These are phyloP conservation scores for Fusarium bulbicola DNA, from an alignment of 2,329 filamentous ascomycete genomes.

Conservation along the genomic window DNA sequence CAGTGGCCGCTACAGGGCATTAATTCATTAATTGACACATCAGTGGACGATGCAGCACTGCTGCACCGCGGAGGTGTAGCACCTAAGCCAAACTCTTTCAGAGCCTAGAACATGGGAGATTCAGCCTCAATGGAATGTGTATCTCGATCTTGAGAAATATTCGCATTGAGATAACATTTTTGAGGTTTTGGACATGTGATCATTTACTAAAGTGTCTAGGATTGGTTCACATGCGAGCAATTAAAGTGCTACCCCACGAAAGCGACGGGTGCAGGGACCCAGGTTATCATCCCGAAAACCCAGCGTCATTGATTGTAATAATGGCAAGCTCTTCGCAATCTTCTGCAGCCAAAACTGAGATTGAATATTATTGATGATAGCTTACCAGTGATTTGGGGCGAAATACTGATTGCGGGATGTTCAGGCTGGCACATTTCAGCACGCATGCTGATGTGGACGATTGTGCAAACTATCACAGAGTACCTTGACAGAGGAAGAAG, in stretches of 20 bases:
- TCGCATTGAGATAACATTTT: neutral
- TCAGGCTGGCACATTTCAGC: no score
- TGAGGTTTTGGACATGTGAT: neutral
- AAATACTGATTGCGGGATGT: no score
- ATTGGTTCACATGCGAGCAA: neutral
- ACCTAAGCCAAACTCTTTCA: neutral
- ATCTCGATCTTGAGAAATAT: neutral
- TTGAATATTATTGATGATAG: neutral
- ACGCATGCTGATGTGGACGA: no score
- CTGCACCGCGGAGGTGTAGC: conserved; percentile 10
- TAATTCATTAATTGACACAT: conserved; percentile 30
- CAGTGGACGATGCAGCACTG: neutral
- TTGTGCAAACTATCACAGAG: no score
- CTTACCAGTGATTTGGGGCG: neutral
- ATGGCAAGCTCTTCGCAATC: neutral
- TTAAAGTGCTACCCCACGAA: neutral
- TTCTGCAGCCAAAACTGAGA: neutral
- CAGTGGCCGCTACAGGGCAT: neutral
- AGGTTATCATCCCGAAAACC: neutral
- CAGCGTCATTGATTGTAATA: neutral
- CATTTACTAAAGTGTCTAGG: neutral
- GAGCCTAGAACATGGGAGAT: neutral
- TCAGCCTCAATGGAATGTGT: neutral
- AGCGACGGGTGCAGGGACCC: neutral
- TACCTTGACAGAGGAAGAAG: no score